phyloP scores from a whole-genome alignment of 2,329 filamentous ascomycete species.

The Sporothrix brunneoviolacea region DNA sequence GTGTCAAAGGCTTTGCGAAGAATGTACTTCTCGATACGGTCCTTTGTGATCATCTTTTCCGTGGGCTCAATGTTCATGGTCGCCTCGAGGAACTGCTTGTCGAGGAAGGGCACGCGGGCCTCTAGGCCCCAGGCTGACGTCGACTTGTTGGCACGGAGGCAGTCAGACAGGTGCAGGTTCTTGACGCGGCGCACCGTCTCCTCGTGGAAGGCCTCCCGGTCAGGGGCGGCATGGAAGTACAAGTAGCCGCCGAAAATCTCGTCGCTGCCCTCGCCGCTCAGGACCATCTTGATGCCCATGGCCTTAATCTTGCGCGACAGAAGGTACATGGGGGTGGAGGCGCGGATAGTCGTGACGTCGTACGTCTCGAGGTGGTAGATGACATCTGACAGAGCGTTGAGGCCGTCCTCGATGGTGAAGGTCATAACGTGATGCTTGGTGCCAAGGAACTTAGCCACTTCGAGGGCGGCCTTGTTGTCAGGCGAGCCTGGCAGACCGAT shows the following conservation, averaged over 20 bases:
- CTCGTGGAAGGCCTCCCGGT: conserved; percentile 87
- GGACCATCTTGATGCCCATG: conserved; percentile 98
- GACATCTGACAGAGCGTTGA: conserved; percentile 94
- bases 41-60: conserved; percentile 93
- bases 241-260: conserved; percentile 98
- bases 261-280: conserved; percentile 93
- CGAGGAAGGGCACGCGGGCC: conserved; percentile 94
- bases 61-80: conserved; percentile 89
- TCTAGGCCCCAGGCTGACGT: conserved; percentile 97
- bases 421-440: conserved; percentile 98
- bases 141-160: conserved; percentile 97
- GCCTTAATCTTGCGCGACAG: conserved; percentile 98
- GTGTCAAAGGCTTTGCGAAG: conserved; percentile 97
- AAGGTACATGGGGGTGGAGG: conserved; percentile 97
- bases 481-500: conserved; percentile 91
- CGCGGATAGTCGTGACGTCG: conserved; percentile 96
- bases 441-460: conserved; percentile 93
- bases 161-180: conserved; percentile 95
- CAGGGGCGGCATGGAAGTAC: conserved; percentile 93
- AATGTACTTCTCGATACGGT: conserved; percentile 94
- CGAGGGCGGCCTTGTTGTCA: conserved; percentile 82
- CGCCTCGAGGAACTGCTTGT: conserved; percentile 92
- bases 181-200: conserved; percentile 93
- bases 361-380: conserved; percentile 98
- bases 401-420: conserved; percentile 94